phyloP scores from a whole-genome alignment of 441 rosid species.

The Arabidopsis hybrid region DNA sequence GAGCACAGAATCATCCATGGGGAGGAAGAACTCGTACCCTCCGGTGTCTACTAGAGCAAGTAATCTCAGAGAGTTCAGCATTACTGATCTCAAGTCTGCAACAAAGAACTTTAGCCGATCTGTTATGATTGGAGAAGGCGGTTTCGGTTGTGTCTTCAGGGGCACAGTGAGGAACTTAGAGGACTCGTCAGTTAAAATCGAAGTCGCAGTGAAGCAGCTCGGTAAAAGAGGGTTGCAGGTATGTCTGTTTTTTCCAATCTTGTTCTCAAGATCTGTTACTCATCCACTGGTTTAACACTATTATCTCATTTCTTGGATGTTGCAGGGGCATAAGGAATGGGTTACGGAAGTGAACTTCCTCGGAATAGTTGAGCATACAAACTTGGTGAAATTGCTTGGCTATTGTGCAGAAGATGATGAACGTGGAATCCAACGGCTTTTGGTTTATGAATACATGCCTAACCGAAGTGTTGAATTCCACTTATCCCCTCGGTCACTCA shows the following conservation, averaged over 20 bases:
- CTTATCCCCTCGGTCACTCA: conserved; percentile 53
- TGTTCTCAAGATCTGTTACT: conserved; percentile 8
- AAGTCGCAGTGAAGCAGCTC: conserved; percentile 74
- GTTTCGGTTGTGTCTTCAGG: conserved; percentile 73
- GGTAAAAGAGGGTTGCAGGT: conserved; percentile 69
- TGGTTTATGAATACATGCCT: conserved; percentile 71
- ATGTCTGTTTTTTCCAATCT: conserved; percentile 29
- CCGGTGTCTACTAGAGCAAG: conserved; percentile 59
- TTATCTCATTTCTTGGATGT: conserved; percentile 26
- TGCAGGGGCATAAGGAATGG: conserved; percentile 82
- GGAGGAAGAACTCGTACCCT: conserved; percentile 63
- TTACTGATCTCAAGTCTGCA: conserved; percentile 66
- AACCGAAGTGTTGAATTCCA: conserved; percentile 68
- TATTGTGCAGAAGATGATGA: conserved; percentile 84
- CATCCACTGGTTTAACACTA: background rate
- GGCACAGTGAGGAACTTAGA: conserved; percentile 56
- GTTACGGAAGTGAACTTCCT: conserved; percentile 82
- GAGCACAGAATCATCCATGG: conserved; percentile 66
- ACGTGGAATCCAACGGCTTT: conserved; percentile 85
- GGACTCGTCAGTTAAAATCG: conserved; percentile 55
- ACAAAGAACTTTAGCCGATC: conserved; percentile 77
- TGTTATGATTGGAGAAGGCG: conserved; percentile 76
- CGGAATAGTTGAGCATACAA: conserved; percentile 70
- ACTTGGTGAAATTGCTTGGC: conserved; percentile 75
- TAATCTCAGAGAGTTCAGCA: conserved; percentile 68